Base-by-base conservation (phyloP, 352 stramenopile species). In the Globisporangium spinosum region DNA sequence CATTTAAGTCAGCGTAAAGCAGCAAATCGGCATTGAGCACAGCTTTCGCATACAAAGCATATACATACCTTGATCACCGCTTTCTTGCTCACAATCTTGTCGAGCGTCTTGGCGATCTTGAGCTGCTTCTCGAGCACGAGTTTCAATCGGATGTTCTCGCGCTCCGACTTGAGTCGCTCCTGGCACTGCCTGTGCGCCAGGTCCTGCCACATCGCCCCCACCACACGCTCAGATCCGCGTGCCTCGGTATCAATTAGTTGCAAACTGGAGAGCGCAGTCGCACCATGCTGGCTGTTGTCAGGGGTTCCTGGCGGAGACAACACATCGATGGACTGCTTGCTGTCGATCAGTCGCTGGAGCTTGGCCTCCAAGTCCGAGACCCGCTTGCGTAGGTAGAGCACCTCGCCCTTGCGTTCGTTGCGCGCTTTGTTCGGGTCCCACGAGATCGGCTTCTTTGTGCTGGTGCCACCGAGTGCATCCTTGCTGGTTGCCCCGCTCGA, bases 131-230 rank as follows among this genome's bases (percentile, higher is more conserved):
- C 80, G 10, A 89, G 69, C 38, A 83, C 75, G 1, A 76, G 68
- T 54, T 85, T 87, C 12, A 89, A 72, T 17, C 75, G 75, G 8
- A 72, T 70, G 61, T 89, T 86, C 70, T 89, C 78, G 13, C 71
- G 73, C 64, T 87, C 77, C 1, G 74, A 38, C 23, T 29, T 22
- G 38, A 45, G 22, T 29, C 34, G 56, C 47, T 58, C n/a, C 22
- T 40, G 17, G 7, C 29, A 55, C 27, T 64, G 54, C 3, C 27
- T 25, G 27, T 23, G 20, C 7, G 64, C 43, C 10, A 68, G 29
- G 13, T 60, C 62, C 3, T 45, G 49, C 62, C 62, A 67, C 55
- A 64, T 59, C 13, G 15, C 40, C 15, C 40, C 40, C 34, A 57
- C 53, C 12, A 35, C 32, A 27, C 10, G 13, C 10, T 27, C 12